phyloP scores from a whole-genome alignment of 129 eudicot genomes.

The Scalesia atractyloides region DNA sequence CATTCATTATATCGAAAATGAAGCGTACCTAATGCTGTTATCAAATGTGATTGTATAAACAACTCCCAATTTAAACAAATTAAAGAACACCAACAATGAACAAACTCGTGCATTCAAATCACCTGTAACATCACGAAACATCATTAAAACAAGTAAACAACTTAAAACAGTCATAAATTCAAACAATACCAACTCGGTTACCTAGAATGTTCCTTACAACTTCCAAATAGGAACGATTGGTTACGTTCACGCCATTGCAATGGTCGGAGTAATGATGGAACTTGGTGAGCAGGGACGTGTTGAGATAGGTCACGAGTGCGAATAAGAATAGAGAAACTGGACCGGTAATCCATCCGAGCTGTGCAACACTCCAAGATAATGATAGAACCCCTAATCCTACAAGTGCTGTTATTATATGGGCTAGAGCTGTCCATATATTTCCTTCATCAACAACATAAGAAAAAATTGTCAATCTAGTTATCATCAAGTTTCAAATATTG shows the following conservation, averaged over 20 bases:
- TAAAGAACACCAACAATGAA: too few species aligned
- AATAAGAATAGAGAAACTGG: slow-evolving; percentile 58
- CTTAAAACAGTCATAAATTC: not conserved
- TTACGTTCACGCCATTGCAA: slow-evolving; percentile 36
- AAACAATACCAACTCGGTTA: slow-evolving; percentile 18
- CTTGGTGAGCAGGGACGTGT: slow-evolving; percentile 54
- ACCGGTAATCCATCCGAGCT: too few species aligned
- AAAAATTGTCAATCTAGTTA: not conserved
- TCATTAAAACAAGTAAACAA: not conserved
- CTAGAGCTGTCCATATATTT: slow-evolving; percentile 70
- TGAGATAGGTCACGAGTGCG: slow-evolving; percentile 50
- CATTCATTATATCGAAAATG: not conserved
- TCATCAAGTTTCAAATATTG: too few species aligned
- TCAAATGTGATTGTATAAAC: too few species aligned
- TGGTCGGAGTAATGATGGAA: slow-evolving; percentile 62
- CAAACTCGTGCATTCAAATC: too few species aligned
- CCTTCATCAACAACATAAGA: slow-evolving; percentile 37
- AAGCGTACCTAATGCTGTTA: too few species aligned
- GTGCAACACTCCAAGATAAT: slow-evolving; percentile 75
- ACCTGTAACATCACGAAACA: too few species aligned
- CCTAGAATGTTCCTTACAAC: slow-evolving; percentile 66
- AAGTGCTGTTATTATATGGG: slow-evolving; percentile 77
- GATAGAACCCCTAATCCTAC: slow-evolving; percentile 85
- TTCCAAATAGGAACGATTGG: slow-evolving; percentile 59
- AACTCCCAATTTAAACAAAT: too few species aligned